Base-by-base conservation (phyloP, 2,329 filamentous ascomycete species). In the Apiospora arundinis region DNA sequence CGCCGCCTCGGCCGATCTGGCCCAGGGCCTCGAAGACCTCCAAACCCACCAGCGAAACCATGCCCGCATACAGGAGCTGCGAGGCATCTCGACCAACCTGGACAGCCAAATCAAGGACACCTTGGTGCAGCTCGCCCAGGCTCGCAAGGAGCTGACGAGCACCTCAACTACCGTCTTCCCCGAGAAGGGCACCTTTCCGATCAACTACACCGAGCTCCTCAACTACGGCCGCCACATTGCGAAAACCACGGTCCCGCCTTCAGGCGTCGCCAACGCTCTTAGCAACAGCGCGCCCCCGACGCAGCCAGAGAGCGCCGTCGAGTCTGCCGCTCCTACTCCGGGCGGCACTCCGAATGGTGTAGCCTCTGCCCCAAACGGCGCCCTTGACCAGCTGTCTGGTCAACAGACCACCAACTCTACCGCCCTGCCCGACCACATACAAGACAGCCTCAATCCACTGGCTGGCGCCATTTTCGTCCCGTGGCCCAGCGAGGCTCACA, bases 171-270 rank as follows among this genome's bases (percentile, higher is more conserved):
- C 90, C 7, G 83, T 82, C 28, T 88, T 89, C 74, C 85, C 89
- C 6, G 79, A 85, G 8, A 82, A 81, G 5, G 82, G 85, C 1
- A 87, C 84, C 78, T 85, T 88, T 75, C 82, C 85, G 12, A 88
- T 96, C 68, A 88, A 88, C 4, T 93, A 94, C 78, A 87, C 90
- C 63, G 92, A 95, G 75, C 89, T 97, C 0, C 90, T 97, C 28
- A 87, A 86, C 73, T 96, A 94, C 79, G 94, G 93, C 28, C 92
- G 92, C 60, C 91, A 92, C 74, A 96, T 97, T 78, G 92, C 91
- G 80, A 92, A 91, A 79, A 94, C 92, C 74, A 95, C 94, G 0
- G 87, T 94, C 16, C 93, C 94, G 0, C 91, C 91, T 0, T 89
- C 89, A 0, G 83, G 84, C 28, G 67, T 44, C 37, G 25, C 46